Conservation (phyloP, 202 grass and related monocot species). For the Elaeis oleifera region DNA sequence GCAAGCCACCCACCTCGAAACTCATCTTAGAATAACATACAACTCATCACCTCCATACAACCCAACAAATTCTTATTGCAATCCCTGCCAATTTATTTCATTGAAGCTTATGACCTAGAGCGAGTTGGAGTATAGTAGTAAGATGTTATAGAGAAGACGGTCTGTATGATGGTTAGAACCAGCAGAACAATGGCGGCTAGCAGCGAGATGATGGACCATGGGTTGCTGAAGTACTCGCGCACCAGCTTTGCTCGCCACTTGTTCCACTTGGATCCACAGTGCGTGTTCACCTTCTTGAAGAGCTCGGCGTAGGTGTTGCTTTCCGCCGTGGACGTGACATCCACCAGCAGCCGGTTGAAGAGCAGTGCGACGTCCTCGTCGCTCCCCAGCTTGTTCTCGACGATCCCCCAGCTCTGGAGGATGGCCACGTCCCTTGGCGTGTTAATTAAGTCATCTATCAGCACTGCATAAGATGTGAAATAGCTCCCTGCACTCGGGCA, state of each 20-base stretch:
- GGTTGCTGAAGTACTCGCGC: slow-evolving; percentile 12
- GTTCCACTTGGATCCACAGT: not conserved
- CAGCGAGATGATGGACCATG: slow-evolving; percentile 13
- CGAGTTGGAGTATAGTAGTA: too few relatives aligned
- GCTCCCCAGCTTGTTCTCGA: slow-evolving; percentile 1
- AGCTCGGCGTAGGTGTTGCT: too few relatives aligned
- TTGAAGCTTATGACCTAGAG: too few relatives aligned
- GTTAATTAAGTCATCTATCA: slow-evolving; percentile 8
- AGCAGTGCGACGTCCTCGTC: not conserved
- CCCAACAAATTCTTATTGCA: too few relatives aligned
- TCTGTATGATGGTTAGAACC: slow-evolving; percentile 9
- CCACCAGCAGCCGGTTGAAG: too few relatives aligned
- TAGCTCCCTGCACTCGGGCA: not conserved
- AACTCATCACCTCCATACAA: too few relatives aligned
- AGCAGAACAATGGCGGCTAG: slow-evolving; percentile 3
- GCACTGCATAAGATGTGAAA: not conserved
- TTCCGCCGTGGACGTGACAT: too few relatives aligned
- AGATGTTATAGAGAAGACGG: not conserved
- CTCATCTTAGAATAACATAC: too few relatives aligned
- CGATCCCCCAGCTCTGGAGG: not conserved
- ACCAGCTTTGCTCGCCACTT: not conserved
- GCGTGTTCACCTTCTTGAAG: not conserved
- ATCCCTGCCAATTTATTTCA: too few relatives aligned
- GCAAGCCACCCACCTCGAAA: too few relatives aligned
- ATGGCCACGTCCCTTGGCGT: not conserved